A percentile compares a stretch with the other conserved stretches of the same genome.
These are phyloP conservation scores for Wickerhamomyces rabaulensis DNA, from an alignment of 805 yeast genomes.

Conservation along the genomic window DNA sequence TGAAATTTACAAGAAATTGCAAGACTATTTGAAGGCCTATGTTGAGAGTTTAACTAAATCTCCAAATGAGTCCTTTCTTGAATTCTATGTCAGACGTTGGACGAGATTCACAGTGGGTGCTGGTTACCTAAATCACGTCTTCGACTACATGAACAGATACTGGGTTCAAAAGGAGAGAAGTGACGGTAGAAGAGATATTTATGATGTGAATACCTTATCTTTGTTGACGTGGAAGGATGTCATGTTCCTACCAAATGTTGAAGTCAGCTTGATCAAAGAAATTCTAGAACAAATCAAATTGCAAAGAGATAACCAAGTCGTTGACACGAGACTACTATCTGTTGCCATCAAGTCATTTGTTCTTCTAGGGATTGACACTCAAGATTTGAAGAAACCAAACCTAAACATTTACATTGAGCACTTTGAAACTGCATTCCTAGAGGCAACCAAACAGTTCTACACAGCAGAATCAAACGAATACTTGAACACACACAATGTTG, in stretches of 20 bases:
- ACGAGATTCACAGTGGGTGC: conserved; percentile 88
- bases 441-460: conserved; percentile 64
- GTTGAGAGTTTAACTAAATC: conserved; percentile 44
- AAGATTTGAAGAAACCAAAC: conserved; percentile 81
- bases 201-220: conserved; percentile 87
- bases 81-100: conserved; percentile 86
- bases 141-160: conserved; percentile 92
- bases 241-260: conserved; percentile 66
- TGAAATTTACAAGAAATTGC: conserved; percentile 74
- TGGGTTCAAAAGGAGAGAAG: conserved; percentile 97
- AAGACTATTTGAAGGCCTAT: conserved; percentile 58
- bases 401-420: conserved; percentile 73
- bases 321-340: conserved; percentile 60
- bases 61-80: conserved; percentile 63
- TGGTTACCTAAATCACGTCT: conserved; percentile 83
- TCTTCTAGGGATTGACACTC: conserved; percentile 82
- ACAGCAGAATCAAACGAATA: conserved; percentile 61
- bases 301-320: conserved; percentile 75
- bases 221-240: conserved; percentile 82
- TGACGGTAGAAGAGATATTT: conserved; percentile 85
- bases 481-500: conserved; percentile 71
- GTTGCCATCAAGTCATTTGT: conserved; percentile 84
- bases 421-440: conserved; percentile 75
- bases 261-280: conserved; percentile 57
- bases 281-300: conserved; percentile 69